Evolutionary conservation across 106 monocot species (phyloP).

Genomic region (Dendrobium catenatum): DNA sequence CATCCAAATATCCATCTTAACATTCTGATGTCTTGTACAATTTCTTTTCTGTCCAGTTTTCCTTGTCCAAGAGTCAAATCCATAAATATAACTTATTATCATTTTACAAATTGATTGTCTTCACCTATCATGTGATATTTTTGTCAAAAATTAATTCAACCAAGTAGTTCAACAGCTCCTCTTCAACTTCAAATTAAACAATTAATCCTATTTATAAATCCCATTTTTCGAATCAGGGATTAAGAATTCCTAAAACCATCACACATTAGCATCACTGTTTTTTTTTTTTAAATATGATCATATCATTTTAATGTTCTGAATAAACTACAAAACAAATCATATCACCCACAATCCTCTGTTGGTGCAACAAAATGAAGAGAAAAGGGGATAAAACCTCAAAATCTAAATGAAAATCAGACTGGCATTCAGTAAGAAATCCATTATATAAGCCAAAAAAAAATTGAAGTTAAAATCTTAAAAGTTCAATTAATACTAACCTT

Average conservation of each 20-base stretch:
- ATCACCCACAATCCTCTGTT: background rate
- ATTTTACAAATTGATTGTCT: too few species aligned
- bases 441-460: background rate
- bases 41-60: too few species aligned
- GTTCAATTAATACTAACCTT: conserved; percentile 40
- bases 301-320: background rate
- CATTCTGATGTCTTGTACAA: too few species aligned
- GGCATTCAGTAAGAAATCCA: background rate
- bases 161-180: too few species aligned
- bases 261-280: background rate
- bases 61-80: too few species aligned
- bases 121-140: too few species aligned
- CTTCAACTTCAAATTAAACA: too few species aligned
- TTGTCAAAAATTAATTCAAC: too few species aligned
- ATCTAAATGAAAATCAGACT: background rate
- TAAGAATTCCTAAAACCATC: background rate
- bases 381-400: background rate
- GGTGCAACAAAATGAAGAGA: background rate
- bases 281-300: background rate
- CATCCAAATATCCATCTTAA: too few species aligned
- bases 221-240: background rate
- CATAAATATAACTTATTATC: too few species aligned
- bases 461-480: background rate
- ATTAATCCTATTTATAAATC: too few species aligned
- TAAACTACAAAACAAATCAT: background rate